Conservation (phyloP, 148 eudicot species). For the Diospyros kaki region DNA sequence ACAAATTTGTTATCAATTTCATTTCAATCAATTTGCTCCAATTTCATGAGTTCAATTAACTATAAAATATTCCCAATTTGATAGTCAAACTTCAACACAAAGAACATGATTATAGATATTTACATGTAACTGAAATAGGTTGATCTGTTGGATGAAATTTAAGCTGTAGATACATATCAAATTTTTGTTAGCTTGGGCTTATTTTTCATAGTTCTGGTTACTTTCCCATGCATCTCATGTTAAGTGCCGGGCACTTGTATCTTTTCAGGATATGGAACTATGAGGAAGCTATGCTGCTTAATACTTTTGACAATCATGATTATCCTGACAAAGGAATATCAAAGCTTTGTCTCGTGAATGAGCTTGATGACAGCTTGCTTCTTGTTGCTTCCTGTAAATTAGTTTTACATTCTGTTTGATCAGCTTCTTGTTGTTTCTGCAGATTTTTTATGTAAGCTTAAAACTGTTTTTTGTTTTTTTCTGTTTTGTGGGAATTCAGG, state of each 20-base stretch:
- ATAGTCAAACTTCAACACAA: neutral
- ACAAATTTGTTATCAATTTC: neutral
- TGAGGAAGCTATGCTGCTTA: slow-evolving; percentile 80
- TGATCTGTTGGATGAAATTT: neutral
- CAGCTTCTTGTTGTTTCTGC: neutral
- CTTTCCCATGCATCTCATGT: neutral
- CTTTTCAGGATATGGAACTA: slow-evolving; percentile 82
- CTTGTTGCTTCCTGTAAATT: slow-evolving; percentile 83
- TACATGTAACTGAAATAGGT: neutral
- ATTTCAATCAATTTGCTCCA: neutral
- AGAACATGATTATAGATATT: neutral
- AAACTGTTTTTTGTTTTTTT: no score
- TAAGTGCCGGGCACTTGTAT: slow-evolving; percentile 8
- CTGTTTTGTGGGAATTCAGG: slow-evolving; percentile 33
- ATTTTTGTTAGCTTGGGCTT: neutral
- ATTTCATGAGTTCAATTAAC: neutral
- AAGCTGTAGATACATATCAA: neutral
- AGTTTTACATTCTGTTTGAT: neutral
- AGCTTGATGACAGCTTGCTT: slow-evolving; percentile 90
- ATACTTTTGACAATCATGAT: slow-evolving; percentile 83
- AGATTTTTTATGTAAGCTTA: neutral
- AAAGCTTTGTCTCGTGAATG: slow-evolving; percentile 89
- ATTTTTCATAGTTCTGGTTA: neutral
- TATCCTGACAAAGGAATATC: slow-evolving; percentile 87
- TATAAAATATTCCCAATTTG: neutral